Conservation (phyloP, 805 yeast genomes). For the Yamadazyma philogaea region DNA sequence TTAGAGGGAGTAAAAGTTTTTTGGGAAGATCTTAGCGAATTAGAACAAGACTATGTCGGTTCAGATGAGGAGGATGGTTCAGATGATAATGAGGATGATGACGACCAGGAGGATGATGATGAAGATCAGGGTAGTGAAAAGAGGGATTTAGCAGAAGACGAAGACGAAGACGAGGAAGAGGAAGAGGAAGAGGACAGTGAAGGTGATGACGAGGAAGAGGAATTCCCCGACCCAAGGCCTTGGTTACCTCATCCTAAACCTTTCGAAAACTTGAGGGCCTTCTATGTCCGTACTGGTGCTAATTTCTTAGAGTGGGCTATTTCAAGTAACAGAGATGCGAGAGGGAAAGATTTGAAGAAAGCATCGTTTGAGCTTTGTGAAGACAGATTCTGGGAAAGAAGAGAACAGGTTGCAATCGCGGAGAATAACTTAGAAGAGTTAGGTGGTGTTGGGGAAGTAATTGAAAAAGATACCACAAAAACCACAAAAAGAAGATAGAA, state of each 20-base stretch:
- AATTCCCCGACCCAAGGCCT: conserved; percentile 87
- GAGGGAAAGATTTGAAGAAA: conserved; percentile 87
- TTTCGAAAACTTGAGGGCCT: conserved; percentile 78
- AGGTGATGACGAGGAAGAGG: conserved; percentile 60
- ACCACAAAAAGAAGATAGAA: conserved; percentile 53
- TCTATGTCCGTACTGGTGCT: conserved; percentile 83
- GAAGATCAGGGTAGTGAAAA: conserved; percentile 48
- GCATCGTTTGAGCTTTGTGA: conserved; percentile 89
- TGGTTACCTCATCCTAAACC: conserved; percentile 98
- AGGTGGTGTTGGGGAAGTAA: conserved; percentile 86
- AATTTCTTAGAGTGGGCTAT: conserved; percentile 91
- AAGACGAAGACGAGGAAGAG: conserved; percentile 47
- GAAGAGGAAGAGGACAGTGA: conserved; percentile 70
- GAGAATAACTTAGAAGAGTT: conserved; percentile 88
- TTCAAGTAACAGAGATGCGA: conserved; percentile 75
- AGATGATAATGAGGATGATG: conserved; percentile 55
- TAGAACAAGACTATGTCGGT: conserved; percentile 49
- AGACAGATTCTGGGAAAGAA: conserved; percentile 98
- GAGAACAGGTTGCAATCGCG: conserved; percentile 83
- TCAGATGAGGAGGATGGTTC: conserved; percentile 40
- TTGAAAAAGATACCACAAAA: conserved; percentile 64
- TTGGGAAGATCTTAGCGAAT: conserved; percentile 81
- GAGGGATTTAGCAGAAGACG: conserved; percentile 37
- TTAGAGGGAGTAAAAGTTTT: conserved; percentile 82
- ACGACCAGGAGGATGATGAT: conserved; percentile 52